These are phyloP conservation scores for Bassia scoparia DNA, from an alignment of 148 eudicot genomes.

Conservation along the genomic window DNA sequence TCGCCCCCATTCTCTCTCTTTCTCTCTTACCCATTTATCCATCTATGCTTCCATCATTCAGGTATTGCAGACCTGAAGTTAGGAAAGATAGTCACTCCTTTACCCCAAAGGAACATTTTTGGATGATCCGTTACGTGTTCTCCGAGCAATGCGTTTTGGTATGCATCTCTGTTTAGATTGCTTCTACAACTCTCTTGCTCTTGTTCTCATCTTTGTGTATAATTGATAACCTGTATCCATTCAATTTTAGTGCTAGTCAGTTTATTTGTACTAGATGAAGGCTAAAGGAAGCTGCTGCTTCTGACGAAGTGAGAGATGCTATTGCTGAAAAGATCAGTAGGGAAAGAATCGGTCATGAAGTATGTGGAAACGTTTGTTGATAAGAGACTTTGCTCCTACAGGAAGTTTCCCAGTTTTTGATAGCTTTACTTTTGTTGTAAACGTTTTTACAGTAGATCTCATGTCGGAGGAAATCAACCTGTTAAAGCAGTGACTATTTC, in stretches of 20 bases:
- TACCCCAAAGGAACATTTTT: constrained; percentile 89
- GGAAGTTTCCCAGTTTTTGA: constrained; percentile 1
- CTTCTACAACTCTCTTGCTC: constrained; percentile 1
- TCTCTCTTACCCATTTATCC: not conserved
- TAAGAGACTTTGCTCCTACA: not conserved
- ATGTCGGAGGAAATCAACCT: constrained; percentile 89
- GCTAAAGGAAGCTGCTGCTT: constrained; percentile 80
- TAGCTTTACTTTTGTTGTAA: not conserved
- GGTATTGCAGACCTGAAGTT: constrained; percentile 69
- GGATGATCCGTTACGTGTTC: constrained; percentile 96
- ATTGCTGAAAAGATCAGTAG: constrained; percentile 88
- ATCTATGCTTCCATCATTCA: constrained; percentile 15
- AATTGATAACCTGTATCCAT: not conserved
- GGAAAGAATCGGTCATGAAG: constrained; percentile 96
- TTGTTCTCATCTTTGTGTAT: not conserved
- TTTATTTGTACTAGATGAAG: constrained; percentile 74
- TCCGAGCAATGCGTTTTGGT: constrained; percentile 96
- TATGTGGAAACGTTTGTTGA: constrained; percentile 28
- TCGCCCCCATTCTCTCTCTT: not conserved
- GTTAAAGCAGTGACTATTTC: constrained; percentile 61
- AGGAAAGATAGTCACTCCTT: constrained; percentile 92
- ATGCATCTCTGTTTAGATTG: constrained; percentile 16
- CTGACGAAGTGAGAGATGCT: constrained; percentile 73
- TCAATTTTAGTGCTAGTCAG: constrained; percentile 56
- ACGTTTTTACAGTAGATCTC: constrained; percentile 61